Base-by-base conservation (phyloP, 371 early-diverging fungal genomes). In the Thermomucor indicae-seudaticae region DNA sequence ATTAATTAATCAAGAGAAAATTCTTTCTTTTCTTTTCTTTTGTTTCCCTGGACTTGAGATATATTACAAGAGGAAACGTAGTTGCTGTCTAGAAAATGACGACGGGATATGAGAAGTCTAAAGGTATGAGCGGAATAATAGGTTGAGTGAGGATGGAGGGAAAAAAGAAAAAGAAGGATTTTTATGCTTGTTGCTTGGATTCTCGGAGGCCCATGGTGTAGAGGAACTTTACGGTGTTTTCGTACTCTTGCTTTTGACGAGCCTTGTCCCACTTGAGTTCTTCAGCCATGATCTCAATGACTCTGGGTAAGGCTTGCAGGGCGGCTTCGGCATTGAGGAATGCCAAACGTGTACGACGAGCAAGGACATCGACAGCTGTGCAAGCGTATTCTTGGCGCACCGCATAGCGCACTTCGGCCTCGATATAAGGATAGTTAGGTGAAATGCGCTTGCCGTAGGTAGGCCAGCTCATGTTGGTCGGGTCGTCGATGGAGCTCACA, bases 261-360 rank as follows among this genome's bases (percentile, higher is more conserved):
- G 61, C 71, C 12, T 68, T 52, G 51, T 76, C 64, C 98, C 98
- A 97, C 28, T 72, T 65, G 39, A 96, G 83, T 65, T 96, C 95
- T 46, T 80, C 81, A 1, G 89, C 75, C 97, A 97, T 95, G 50
- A 96, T 92, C 48, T 90, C 90, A 45, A 92, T 77, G n/a, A 99
- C 89, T 27, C 79, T 71, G 7, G 92, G 92, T 16, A 98, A 72
- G 8, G 93, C 77, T 50, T 93, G 89, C 49, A 84, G 69, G 11
- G 98, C 92, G 25, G 96, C 97, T 54, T 88, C 86, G 16, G 97
- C 91, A 68, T 97, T 94, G 54, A 98, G 79, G 80, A 96, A 97
- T 2, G 97, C 92, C 28, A 99, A 79, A 23, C 98, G 87, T 24
- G 90, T 88, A 47, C 99, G 91, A 38, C 98, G 90, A 23, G 89